phyloP scores from a whole-genome alignment of 192 early-diverging fungal genomes.

The Coemansia sp. region DNA sequence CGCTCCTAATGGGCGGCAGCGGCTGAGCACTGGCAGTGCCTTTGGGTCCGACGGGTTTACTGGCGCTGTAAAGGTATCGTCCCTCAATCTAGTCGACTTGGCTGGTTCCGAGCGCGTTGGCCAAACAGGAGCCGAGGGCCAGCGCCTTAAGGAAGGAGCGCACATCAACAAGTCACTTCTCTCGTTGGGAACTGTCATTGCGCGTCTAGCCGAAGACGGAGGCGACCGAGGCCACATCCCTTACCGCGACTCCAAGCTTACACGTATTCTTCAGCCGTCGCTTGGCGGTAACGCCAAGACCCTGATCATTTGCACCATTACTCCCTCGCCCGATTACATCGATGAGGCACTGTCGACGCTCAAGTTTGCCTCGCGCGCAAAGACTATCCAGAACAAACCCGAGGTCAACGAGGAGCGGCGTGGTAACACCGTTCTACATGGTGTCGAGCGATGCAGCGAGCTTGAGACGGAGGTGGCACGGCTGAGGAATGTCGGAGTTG shows the following conservation, averaged over 20 bases:
- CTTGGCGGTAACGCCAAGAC: slow-evolving; percentile 88
- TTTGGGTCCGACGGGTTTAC: slow-evolving; percentile 37
- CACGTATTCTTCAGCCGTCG: slow-evolving; percentile 89
- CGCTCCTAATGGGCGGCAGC: slow-evolving; percentile 15
- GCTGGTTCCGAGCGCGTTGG: slow-evolving; percentile 94
- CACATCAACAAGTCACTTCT: slow-evolving; percentile 92
- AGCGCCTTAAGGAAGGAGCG: slow-evolving; percentile 93
- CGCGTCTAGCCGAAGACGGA: slow-evolving; percentile 71
- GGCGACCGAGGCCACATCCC: slow-evolving; percentile 80
- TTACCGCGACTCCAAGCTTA: slow-evolving; percentile 96
- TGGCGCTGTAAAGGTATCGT: slow-evolving; percentile 55
- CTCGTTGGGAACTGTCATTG: slow-evolving; percentile 91
- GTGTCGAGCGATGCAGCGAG: slow-evolving; percentile 46
- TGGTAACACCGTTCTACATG: slow-evolving; percentile 51
- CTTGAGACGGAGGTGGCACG: slow-evolving; percentile 54
- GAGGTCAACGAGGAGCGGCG: slow-evolving; percentile 71
- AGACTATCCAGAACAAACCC: slow-evolving; percentile 81
- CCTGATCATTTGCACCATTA: slow-evolving; percentile 91
- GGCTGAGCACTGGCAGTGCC: slow-evolving; percentile 38
- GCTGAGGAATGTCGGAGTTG: slow-evolving; percentile 53
- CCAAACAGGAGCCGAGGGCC: slow-evolving; percentile 65
- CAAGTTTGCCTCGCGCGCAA: slow-evolving; percentile 92
- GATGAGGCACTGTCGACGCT: slow-evolving; percentile 92
- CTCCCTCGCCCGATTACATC: slow-evolving; percentile 65
- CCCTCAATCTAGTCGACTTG: slow-evolving; percentile 90